Percentiles rank a stretch among this genome's conserved stretches.
These are phyloP conservation scores for Luzula sylvatica DNA, from an alignment of 176 grass and related monocot species.

Conservation along the genomic window DNA sequence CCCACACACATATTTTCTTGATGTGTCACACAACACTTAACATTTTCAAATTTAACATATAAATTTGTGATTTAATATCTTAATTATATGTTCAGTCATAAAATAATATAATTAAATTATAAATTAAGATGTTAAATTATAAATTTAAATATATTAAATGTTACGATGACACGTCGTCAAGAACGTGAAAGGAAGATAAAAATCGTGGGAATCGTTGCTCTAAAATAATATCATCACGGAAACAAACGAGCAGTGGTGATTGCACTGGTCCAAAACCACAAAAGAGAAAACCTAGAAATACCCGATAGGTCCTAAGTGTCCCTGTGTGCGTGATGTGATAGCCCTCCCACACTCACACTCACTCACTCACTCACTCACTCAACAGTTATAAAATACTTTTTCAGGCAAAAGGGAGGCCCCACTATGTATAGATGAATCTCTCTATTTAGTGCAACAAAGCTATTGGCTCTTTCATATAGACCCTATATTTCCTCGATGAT, in stretches of 20 bases:
- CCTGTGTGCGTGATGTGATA: conserved; percentile 1
- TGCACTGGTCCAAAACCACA: not conserved
- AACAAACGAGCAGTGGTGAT: not conserved
- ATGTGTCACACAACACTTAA: too few species aligned
- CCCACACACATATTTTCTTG: too few species aligned
- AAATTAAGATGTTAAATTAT: too few species aligned
- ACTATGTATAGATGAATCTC: not conserved
- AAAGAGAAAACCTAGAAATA: conserved; percentile 8
- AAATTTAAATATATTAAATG: too few species aligned
- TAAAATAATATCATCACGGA: too few species aligned
- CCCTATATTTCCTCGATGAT: not conserved
- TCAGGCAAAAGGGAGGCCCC: conserved; percentile 1
- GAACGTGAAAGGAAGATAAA: too few species aligned
- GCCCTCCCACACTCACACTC: conserved; percentile 5
- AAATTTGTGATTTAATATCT: too few species aligned
- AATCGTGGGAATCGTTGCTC: too few species aligned
- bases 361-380: not conserved
- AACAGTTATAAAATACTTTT: conserved; percentile 15
- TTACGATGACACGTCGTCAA: too few species aligned
- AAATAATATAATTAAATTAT: too few species aligned
- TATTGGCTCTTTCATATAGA: not conserved
- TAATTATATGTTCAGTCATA: too few species aligned
- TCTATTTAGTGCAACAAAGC: conserved; percentile 1
- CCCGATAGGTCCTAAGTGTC: not conserved
- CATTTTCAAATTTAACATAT: too few species aligned